Evolutionary conservation across 2,329 filamentous ascomycete genomes (phyloP).

Genomic region (Orbilia brochopaga): DNA sequence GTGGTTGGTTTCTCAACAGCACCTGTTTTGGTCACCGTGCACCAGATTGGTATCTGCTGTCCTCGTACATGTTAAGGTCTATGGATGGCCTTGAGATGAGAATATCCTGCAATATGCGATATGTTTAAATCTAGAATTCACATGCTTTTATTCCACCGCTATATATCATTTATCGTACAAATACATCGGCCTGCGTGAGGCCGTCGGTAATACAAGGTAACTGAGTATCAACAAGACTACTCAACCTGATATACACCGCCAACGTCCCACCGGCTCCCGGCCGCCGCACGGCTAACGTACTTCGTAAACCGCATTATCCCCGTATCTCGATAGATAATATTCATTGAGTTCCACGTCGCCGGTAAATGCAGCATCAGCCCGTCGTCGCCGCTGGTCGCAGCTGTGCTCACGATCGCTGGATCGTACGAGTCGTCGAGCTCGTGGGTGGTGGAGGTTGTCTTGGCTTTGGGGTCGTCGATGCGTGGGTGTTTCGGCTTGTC

Average conservation of each 20-base stretch:
- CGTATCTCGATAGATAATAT: slow-evolving; percentile 83
- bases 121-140: not conserved
- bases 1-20: no score
- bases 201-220: not conserved
- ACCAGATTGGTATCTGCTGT: no score
- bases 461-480: slow-evolving; percentile 58
- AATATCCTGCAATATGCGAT: no score
- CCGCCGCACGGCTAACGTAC: slow-evolving; percentile 82
- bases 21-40: no score
- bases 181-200: not conserved
- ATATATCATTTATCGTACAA: slow-evolving; percentile 14
- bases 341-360: slow-evolving; percentile 86
- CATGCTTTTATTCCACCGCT: slow-evolving; percentile 6
- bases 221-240: not conserved
- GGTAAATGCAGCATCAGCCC: slow-evolving; percentile 73
- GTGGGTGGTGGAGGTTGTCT: slow-evolving; percentile 65
- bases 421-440: slow-evolving; percentile 65
- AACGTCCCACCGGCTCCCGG: slow-evolving; percentile 92
- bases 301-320: slow-evolving; percentile 93
- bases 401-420: slow-evolving; percentile 84
- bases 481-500: slow-evolving; percentile 56
- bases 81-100: no score
- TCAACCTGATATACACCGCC: slow-evolving; percentile 55
- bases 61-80: no score
- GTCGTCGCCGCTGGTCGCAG: slow-evolving; percentile 72